phyloP scores from a whole-genome alignment of 2,329 filamentous ascomycete genomes.

The Aureobasidium zeae region DNA sequence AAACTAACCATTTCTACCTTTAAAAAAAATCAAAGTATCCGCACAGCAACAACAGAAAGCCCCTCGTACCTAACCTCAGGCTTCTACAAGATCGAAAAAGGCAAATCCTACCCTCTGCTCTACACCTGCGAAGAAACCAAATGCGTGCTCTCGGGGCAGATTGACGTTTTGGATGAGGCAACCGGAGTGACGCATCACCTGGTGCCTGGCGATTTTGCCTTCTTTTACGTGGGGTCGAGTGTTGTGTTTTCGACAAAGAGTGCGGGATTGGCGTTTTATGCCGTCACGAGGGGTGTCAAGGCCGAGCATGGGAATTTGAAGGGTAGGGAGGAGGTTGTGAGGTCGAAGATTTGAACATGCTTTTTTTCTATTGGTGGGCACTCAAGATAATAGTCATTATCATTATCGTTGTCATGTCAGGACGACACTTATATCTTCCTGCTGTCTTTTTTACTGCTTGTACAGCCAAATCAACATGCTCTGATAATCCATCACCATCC shows the following conservation, averaged over 20 bases:
- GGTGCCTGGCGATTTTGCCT: conserved; percentile 20
- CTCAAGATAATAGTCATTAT: too few relatives aligned
- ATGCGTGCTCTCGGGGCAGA: conserved; percentile 20
- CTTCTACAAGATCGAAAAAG: conserved; percentile 21
- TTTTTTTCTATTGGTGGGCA: too few relatives aligned
- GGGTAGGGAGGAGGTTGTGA: conserved; percentile 18
- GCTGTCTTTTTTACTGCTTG: conserved; percentile 34
- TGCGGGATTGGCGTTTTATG: conserved; percentile 20
- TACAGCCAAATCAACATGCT: conserved; percentile 50
- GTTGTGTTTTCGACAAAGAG: conserved; percentile 20
- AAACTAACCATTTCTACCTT: neutral
- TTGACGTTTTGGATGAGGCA: conserved; percentile 21
- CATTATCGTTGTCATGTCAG: too few relatives aligned
- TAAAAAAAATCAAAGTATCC: conserved; percentile 15
- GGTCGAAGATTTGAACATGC: too few relatives aligned
- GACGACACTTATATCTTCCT: too few relatives aligned
- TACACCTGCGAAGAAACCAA: conserved; percentile 21
- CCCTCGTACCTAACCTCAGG: conserved; percentile 19
- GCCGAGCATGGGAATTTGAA: conserved; percentile 18
- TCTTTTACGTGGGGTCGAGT: conserved; percentile 20
- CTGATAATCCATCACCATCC: conserved; percentile 44
- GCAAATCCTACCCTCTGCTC: conserved; percentile 14
- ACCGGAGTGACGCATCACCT: conserved; percentile 20
- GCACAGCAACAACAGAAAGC: conserved; percentile 17
- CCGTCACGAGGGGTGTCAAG: conserved; percentile 19